Conservation (phyloP, 495 filamentous ascomycete genomes). For the Tuber aestivum region DNA sequence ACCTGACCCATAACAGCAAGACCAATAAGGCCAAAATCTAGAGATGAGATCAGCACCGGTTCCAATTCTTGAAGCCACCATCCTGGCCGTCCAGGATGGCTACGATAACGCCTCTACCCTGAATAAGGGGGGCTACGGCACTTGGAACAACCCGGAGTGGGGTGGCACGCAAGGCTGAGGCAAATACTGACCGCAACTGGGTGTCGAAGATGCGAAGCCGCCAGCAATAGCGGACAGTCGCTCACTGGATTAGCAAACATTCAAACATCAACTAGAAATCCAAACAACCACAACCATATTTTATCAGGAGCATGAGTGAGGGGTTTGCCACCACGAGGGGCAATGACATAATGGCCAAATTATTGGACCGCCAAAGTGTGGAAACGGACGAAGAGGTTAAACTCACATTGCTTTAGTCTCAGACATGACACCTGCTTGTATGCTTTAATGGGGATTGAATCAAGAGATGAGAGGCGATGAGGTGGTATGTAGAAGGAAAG, state of each 20-base stretch:
- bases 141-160: slow-evolving; percentile 12
- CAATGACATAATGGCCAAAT: not conserved
- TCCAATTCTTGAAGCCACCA: slow-evolving; percentile 10
- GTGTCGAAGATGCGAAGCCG: slow-evolving; percentile 52
- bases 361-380: not conserved
- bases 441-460: slow-evolving; percentile 17
- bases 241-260: slow-evolving; percentile 66
- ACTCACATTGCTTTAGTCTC: slow-evolving; percentile 57
- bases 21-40: slow-evolving; percentile 98
- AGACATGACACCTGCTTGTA: slow-evolving; percentile 42
- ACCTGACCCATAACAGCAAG: slow-evolving; percentile 89
- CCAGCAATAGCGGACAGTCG: slow-evolving; percentile 68
- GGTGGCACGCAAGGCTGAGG: not conserved
- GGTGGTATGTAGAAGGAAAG: slow-evolving; percentile 14
- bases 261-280: slow-evolving; percentile 44
- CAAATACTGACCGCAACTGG: slow-evolving; percentile 52
- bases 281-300: not conserved
- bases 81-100: not conserved
- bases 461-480: slow-evolving; percentile 3
- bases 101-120: not conserved
- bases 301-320: not conserved
- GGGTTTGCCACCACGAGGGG: not conserved
- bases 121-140: not conserved
- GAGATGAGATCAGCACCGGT: slow-evolving; percentile 50
- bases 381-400: slow-evolving; percentile 1